Percentiles rank a stretch among this genome's conserved stretches.
Conservation (phyloP, 139 green algal species). For the Chlorella sp. region DNA sequence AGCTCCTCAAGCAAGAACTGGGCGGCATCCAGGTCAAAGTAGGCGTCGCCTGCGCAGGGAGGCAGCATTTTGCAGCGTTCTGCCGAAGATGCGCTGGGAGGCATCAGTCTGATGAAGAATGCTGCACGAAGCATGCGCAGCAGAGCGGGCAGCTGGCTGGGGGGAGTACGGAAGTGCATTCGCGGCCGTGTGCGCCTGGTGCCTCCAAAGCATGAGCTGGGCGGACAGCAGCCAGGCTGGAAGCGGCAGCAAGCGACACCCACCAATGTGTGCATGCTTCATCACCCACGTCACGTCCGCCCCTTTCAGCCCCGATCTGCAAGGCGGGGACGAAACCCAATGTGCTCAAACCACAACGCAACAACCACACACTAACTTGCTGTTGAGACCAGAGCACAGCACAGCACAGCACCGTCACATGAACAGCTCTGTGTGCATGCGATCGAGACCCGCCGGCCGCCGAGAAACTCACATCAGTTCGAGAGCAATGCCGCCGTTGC, state of each 20-base stretch:
- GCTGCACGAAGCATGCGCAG: too few species aligned
- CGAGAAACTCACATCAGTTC: slow-evolving; percentile 63
- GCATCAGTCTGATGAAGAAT: too few species aligned
- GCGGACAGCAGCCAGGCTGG: background rate
- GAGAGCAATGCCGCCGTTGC: slow-evolving; percentile 91
- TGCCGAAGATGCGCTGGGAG: too few species aligned
- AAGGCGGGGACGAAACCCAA: background rate
- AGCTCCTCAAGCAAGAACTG: slow-evolving; percentile 72
- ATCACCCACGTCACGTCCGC: slow-evolving; percentile 81
- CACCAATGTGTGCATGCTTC: slow-evolving; percentile 77
- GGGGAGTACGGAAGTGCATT: too few species aligned
- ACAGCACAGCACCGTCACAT: too few species aligned
- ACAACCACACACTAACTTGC: too few species aligned
- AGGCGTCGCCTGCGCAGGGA: slow-evolving; percentile 70
- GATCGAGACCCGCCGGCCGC: background rate
- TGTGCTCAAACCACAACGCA: background rate
- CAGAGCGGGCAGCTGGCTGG: too few species aligned
- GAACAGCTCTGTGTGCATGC: too few species aligned
- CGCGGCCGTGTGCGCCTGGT: too few species aligned
- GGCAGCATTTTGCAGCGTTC: too few species aligned
- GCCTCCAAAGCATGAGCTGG: too few species aligned
- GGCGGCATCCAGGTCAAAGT: slow-evolving; percentile 87
- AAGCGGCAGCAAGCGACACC: background rate
- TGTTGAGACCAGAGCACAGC: too few species aligned
- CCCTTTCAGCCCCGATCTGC: slow-evolving; percentile 42